Percentiles rank a stretch among this genome's conserved stretches.
phyloP scores from a whole-genome alignment of 139 green algal genomes.

The Pseudopediastrum boryanum region DNA sequence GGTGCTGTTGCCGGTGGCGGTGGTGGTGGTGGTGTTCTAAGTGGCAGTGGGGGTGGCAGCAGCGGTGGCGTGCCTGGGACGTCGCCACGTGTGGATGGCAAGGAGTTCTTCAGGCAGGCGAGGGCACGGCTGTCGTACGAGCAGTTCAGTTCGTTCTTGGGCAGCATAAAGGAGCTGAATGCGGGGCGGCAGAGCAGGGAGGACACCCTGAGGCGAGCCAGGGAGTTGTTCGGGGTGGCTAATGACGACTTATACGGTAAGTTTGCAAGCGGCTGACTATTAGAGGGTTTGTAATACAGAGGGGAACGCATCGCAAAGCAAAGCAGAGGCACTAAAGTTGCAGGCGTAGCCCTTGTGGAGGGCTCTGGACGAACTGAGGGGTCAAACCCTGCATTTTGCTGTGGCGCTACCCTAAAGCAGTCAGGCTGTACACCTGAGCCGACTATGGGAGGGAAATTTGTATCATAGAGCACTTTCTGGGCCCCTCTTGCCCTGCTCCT shows the following conservation, averaged over 20 bases:
- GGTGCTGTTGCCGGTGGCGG: slow-evolving; percentile 3
- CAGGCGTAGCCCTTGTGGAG: background rate
- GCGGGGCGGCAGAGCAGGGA: slow-evolving; percentile 68
- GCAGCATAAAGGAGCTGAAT: slow-evolving; percentile 85
- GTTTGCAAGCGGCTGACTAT: background rate
- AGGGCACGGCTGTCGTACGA: slow-evolving; percentile 74
- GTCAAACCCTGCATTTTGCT: background rate
- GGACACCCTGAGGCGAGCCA: slow-evolving; percentile 67
- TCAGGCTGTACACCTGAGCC: too few species aligned
- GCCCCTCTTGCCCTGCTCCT: background rate
- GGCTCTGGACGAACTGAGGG: background rate
- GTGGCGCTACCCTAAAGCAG: background rate
- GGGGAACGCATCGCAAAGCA: background rate
- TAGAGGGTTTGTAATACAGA: too few species aligned
- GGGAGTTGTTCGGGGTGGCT: slow-evolving; percentile 65
- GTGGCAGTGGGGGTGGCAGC: background rate
- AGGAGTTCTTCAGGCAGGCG: slow-evolving; percentile 74
- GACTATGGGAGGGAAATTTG: too few species aligned
- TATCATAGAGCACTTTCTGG: background rate
- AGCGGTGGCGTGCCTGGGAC: background rate
- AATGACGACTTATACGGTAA: slow-evolving; percentile 74
- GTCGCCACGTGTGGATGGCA: slow-evolving; percentile 59
- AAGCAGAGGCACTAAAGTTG: background rate
- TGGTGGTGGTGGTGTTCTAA: background rate
- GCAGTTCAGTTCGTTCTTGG: slow-evolving; percentile 79